Conservation (phyloP, 768 basidiomycete species). For the Tulasnella sp. region DNA sequence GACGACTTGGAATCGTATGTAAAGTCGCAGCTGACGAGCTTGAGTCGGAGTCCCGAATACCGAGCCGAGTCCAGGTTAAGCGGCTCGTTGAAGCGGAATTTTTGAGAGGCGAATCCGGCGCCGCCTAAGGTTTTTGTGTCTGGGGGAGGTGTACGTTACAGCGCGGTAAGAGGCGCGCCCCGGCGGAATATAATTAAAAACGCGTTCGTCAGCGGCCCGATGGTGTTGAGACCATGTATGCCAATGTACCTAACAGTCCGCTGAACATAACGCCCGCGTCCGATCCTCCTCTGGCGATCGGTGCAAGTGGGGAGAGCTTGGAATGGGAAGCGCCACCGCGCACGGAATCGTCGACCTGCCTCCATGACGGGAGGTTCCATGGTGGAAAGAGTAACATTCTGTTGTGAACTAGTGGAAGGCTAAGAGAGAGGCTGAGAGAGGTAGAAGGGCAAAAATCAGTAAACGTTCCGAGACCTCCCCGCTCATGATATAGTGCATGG, state of each 20-base stretch:
- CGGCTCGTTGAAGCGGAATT: constrained; percentile 36
- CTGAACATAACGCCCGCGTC: not conserved
- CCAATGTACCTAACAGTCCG: constrained; percentile 12
- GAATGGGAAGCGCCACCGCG: constrained; percentile 40
- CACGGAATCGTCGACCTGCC: constrained; percentile 41
- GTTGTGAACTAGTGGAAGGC: not conserved
- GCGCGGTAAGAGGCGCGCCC: not conserved
- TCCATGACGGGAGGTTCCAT: constrained; percentile 37
- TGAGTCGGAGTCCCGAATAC: constrained; percentile 13
- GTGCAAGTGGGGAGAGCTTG: constrained; percentile 34
- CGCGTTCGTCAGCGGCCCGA: not conserved
- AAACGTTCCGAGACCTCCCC: not conserved
- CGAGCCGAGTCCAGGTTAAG: constrained; percentile 30
- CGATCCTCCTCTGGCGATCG: not conserved
- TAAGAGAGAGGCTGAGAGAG: not conserved
- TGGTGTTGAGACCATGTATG: not conserved
- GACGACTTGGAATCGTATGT: not conserved
- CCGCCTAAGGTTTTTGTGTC: constrained; percentile 42
- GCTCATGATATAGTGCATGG: not conserved
- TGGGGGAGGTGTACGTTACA: constrained; percentile 27
- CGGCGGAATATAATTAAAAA: not conserved
- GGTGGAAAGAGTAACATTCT: constrained; percentile 36
- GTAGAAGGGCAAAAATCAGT: not conserved
- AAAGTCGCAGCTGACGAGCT: constrained; percentile 3
- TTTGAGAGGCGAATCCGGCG: constrained; percentile 43